A percentile compares a stretch with the other conserved stretches of the same genome.
Conservation (phyloP, 1,284 basidiomycete species). For the Ustilago curta region DNA sequence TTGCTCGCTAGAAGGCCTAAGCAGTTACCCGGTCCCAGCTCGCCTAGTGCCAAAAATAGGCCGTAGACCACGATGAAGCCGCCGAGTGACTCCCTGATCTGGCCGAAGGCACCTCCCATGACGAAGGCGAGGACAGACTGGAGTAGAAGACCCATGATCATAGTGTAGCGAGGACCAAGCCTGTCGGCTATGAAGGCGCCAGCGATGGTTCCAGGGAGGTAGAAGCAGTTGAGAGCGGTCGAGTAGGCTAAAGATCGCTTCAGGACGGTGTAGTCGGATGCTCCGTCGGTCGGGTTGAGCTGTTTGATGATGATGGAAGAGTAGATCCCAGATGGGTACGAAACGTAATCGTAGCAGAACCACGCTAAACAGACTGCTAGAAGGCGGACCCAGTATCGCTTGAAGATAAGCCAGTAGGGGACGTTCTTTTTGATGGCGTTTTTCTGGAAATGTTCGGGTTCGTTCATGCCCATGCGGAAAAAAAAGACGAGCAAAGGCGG, state of each 20-base stretch:
- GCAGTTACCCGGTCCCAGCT: slow-evolving; percentile 73
- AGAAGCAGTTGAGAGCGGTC: slow-evolving; percentile 71
- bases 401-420: slow-evolving; percentile 83
- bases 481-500: slow-evolving; percentile 84
- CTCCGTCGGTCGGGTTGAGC: slow-evolving; percentile 72
- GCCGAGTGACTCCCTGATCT: slow-evolving; percentile 70
- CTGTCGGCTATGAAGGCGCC: slow-evolving; percentile 79
- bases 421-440: slow-evolving; percentile 81
- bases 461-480: slow-evolving; percentile 87
- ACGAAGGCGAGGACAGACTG: slow-evolving; percentile 74
- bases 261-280: slow-evolving; percentile 31
- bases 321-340: slow-evolving; percentile 76
- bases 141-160: slow-evolving; percentile 58
- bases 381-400: slow-evolving; percentile 81
- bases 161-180: slow-evolving; percentile 64
- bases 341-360: slow-evolving; percentile 69
- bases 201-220: slow-evolving; percentile 76
- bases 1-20: slow-evolving; percentile 63
- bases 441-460: slow-evolving; percentile 77
- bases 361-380: slow-evolving; percentile 79
- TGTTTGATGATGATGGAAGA: slow-evolving; percentile 81
- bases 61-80: slow-evolving; percentile 79
- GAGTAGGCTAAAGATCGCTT: slow-evolving; percentile 65
- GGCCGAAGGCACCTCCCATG: slow-evolving; percentile 57
- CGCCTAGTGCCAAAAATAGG: slow-evolving; percentile 86